Evolutionary conservation across 495 filamentous ascomycete species (phyloP).

Genomic region (Penicillium silybi): DNA sequence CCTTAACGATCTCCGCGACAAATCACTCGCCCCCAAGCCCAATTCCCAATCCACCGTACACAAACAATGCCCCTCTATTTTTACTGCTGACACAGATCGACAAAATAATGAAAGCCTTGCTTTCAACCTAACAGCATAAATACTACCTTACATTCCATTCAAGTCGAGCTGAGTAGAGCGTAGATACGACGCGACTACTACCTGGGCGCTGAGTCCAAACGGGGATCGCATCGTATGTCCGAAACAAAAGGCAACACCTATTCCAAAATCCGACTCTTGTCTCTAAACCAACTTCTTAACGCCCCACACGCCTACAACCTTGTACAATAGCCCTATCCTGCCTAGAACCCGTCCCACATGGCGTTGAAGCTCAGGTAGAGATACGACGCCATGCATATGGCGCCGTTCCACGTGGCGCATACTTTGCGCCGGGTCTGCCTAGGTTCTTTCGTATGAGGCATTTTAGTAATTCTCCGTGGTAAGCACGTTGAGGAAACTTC

Average conservation of each 20-base stretch:
- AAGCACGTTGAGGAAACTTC: too few relatives aligned
- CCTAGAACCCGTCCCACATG: not conserved
- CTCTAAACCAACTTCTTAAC: not conserved
- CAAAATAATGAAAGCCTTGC: too few relatives aligned
- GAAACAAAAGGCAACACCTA: not conserved
- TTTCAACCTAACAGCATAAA: not conserved
- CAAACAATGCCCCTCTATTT: not conserved
- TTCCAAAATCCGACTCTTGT: not conserved
- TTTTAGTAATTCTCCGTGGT: not conserved
- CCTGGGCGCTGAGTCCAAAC: too few relatives aligned
- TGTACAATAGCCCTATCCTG: not conserved
- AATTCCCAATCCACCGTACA: not conserved
- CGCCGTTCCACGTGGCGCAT: not conserved
- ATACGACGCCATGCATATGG: not conserved
- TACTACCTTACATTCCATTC: slow-evolving; percentile 1
- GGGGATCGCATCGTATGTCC: not conserved
- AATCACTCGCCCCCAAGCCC: not conserved
- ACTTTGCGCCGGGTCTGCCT: not conserved
- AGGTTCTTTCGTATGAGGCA: not conserved
- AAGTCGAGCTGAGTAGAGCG: not conserved
- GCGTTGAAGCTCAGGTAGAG: not conserved
- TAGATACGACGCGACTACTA: not conserved
- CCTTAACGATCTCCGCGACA: not conserved
- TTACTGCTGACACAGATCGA: not conserved
- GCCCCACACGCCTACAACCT: not conserved